Evolutionary conservation across 2,329 filamentous ascomycete genomes (phyloP).

Genomic region (Penicillium sp.): DNA sequence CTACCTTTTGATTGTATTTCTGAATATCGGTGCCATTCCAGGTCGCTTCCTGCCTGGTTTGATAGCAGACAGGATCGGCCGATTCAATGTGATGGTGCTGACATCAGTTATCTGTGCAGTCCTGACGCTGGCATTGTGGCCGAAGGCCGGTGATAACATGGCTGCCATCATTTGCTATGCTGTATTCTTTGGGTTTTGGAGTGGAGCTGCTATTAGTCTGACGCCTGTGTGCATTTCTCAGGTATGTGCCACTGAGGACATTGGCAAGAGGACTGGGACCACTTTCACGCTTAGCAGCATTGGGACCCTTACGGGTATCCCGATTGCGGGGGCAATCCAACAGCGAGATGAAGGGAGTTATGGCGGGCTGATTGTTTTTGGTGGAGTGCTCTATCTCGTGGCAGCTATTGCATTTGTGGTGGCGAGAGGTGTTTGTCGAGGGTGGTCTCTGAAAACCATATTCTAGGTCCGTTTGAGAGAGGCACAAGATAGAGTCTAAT

Average conservation of each 20-base stretch:
- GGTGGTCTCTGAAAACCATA: slow-evolving; percentile 16
- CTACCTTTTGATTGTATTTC: slow-evolving; percentile 25
- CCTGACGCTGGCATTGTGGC: slow-evolving; percentile 23
- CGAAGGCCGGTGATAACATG: slow-evolving; percentile 8
- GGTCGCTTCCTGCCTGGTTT: slow-evolving; percentile 24
- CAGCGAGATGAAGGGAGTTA: slow-evolving; percentile 10
- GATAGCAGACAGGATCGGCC: slow-evolving; percentile 25
- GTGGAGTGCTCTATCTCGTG: slow-evolving; percentile 24
- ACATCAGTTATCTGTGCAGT: slow-evolving; percentile 19
- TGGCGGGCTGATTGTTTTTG: slow-evolving; percentile 20
- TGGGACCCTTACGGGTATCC: slow-evolving; percentile 21
- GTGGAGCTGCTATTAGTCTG: slow-evolving; percentile 36
- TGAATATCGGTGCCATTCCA: slow-evolving; percentile 24
- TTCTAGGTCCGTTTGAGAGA: slow-evolving; percentile 11
- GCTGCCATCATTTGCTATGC: slow-evolving; percentile 14
- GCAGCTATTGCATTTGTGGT: slow-evolving; percentile 23
- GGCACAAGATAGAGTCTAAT: not conserved
- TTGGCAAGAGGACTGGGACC: slow-evolving; percentile 39
- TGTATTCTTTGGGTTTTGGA: slow-evolving; percentile 34
- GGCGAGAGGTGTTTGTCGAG: slow-evolving; percentile 20
- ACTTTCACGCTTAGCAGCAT: slow-evolving; percentile 26
- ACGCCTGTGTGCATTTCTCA: slow-evolving; percentile 46
- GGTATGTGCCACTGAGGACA: slow-evolving; percentile 42
- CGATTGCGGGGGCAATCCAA: slow-evolving; percentile 19
- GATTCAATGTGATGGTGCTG: slow-evolving; percentile 28